Base-by-base conservation (phyloP, 495 filamentous ascomycete species). In the Podospora conica region DNA sequence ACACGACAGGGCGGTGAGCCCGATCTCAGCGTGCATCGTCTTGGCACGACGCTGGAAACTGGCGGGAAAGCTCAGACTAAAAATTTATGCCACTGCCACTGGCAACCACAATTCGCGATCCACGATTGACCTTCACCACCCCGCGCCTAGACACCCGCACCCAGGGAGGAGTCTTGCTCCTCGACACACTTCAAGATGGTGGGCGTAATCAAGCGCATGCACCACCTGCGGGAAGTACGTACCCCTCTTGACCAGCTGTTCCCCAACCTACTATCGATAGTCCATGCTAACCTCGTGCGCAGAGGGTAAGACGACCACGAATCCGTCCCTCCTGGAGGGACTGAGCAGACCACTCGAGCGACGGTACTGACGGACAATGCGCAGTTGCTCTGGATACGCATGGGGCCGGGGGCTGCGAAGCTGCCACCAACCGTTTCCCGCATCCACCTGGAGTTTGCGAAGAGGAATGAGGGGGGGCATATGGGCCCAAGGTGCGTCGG, bases 401-500 rank as follows among this genome's bases (percentile, higher is more conserved):
- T 87, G 72, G 95, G 95, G 58, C 87, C 88, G 53, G 95, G 94
- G 40, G 93, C 95, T 23, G 89, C 89, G 18, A 80, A 91, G 68
- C 81, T 98, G 40, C 90, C 92, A 1, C 84, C 85, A 58, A 87
- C 93, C 68, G 87, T 98, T 60, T 89, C 90, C 64, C 83, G 89
- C 65, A 88, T 98, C 74, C 90, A 93, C 77, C 77, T 98, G 73
- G 86, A 90, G 68, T 97, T 96, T 75, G 87, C 89, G 15, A 70
- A 70, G 53, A 88, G 84, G 68, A 82, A 86, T 63, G 79, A 85
- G 20, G 83, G 83, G 29, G 91, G 90, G 23, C 90, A 96, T 76
- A 83, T 90, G 73, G 94, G 94, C 24, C 86, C 95, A 33, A 89
- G 90, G 90, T 92, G 77, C 60, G 81, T 67, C 65, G 59, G 20